phyloP scores from a whole-genome alignment of 2,329 filamentous ascomycete species.

The Calonectria pseudoreteaudii region DNA sequence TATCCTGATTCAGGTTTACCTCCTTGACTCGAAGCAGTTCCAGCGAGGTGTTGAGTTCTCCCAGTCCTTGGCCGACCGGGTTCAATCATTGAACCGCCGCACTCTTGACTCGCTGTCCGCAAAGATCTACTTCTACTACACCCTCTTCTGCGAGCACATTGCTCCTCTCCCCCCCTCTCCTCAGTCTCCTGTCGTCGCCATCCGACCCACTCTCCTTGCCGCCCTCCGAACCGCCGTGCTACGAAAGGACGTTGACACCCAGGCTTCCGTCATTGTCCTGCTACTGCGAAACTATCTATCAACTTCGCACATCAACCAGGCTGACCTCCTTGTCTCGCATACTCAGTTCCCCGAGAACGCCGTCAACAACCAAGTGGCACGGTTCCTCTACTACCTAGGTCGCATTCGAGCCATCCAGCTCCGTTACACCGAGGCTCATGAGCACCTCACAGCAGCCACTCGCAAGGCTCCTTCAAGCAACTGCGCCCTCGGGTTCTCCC shows the following conservation, averaged over 20 bases:
- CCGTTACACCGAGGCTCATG: conserved; percentile 95
- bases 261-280: conserved; percentile 94
- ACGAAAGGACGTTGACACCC: conserved; percentile 96
- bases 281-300: conserved; percentile 95
- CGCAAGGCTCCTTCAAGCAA: conserved; percentile 93
- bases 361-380: conserved; percentile 97
- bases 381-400: conserved; percentile 97
- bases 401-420: conserved; percentile 97
- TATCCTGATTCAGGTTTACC: conserved; percentile 86
- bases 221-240: conserved; percentile 95
- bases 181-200: conserved; percentile 86
- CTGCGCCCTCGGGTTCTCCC: conserved; percentile 93
- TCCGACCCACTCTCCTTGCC: conserved; percentile 86
- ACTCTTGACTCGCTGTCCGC: conserved; percentile 94
- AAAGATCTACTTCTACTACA: conserved; percentile 98
- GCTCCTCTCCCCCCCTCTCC: conserved; percentile 89
- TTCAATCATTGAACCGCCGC: conserved; percentile 90
- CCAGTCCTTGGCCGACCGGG: conserved; percentile 81
- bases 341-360: conserved; percentile 95
- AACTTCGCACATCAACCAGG: conserved; percentile 96
- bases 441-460: conserved; percentile 91
- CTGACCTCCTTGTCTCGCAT: conserved; percentile 94
- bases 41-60: conserved; percentile 89
- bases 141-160: conserved; percentile 93
- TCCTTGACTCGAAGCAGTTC: conserved; percentile 87